A percentile compares a stretch with the other conserved stretches of the same genome.
These are phyloP conservation scores for Pleurotus tuber-regium DNA, from an alignment of 768 basidiomycete genomes.

Conservation along the genomic window DNA sequence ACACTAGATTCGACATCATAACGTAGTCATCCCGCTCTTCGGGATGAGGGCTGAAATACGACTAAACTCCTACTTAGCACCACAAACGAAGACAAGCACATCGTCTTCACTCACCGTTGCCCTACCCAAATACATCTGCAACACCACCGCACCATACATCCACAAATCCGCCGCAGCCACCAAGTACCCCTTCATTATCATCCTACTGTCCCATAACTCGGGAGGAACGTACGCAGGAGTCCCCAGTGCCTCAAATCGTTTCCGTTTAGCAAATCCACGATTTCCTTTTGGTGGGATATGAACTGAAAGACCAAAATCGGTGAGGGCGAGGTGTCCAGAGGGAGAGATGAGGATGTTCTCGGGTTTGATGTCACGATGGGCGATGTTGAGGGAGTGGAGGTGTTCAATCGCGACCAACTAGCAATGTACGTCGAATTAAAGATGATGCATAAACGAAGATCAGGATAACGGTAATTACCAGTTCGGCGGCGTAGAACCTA, in stretches of 20 bases:
- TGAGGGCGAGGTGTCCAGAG: slow-evolving; percentile 24
- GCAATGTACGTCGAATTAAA: not conserved
- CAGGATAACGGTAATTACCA: not conserved
- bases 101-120: not conserved
- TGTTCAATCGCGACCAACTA: slow-evolving; percentile 27
- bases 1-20: not conserved
- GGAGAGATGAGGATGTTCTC: slow-evolving; percentile 29
- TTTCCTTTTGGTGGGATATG: not conserved
- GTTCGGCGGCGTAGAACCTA: not conserved
- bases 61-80: not conserved
- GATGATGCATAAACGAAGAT: too few species aligned
- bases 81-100: not conserved
- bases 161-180: not conserved
- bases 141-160: not conserved
- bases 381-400: slow-evolving; percentile 26
- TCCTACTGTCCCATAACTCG: not conserved
- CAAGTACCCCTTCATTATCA: not conserved
- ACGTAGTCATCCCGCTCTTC: not conserved
- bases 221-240: not conserved
- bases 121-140: not conserved
- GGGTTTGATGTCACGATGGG: slow-evolving; percentile 36
- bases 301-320: slow-evolving; percentile 30
- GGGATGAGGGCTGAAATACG: not conserved
- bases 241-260: not conserved
- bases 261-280: not conserved